Evolutionary conservation across 2,329 filamentous ascomycete species (phyloP).

Genomic region (Colletotrichum tanaceti): DNA sequence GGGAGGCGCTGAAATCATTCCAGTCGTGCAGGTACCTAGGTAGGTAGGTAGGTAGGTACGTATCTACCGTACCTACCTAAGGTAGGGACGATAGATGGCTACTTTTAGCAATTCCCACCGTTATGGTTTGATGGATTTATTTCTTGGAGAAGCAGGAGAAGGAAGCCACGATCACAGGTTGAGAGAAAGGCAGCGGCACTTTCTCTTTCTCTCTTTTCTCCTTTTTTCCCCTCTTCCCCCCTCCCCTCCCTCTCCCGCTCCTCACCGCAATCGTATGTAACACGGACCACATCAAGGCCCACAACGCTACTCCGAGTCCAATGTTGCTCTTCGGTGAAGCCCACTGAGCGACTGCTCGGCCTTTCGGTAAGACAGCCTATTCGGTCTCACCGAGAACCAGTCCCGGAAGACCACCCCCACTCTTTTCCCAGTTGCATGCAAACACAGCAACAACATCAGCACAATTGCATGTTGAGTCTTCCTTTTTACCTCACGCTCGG

Average conservation of each 20-base stretch:
- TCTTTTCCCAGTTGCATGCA: too few relatives aligned
- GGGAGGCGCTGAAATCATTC: not conserved
- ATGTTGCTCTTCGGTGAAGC: not conserved
- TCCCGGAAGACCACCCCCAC: too few relatives aligned
- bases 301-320: not conserved
- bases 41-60: too few relatives aligned
- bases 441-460: too few relatives aligned
- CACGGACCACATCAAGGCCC: not conserved
- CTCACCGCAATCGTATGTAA: not conserved
- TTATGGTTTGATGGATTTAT: too few relatives aligned
- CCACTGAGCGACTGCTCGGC: too few relatives aligned
- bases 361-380: too few relatives aligned
- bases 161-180: not conserved
- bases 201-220: not conserved
- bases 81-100: too few relatives aligned
- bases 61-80: too few relatives aligned
- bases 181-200: not conserved
- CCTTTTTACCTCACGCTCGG: not conserved
- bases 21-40: too few relatives aligned
- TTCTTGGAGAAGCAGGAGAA: not conserved
- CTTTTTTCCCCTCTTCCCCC: not conserved
- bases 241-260: not conserved
- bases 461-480: not conserved
- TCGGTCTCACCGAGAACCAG: constrained; percentile 3
- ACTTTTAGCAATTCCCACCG: too few relatives aligned